These are phyloP conservation scores for Penicillium sp. DNA, from an alignment of 2,329 filamentous ascomycete genomes.

Conservation along the genomic window DNA sequence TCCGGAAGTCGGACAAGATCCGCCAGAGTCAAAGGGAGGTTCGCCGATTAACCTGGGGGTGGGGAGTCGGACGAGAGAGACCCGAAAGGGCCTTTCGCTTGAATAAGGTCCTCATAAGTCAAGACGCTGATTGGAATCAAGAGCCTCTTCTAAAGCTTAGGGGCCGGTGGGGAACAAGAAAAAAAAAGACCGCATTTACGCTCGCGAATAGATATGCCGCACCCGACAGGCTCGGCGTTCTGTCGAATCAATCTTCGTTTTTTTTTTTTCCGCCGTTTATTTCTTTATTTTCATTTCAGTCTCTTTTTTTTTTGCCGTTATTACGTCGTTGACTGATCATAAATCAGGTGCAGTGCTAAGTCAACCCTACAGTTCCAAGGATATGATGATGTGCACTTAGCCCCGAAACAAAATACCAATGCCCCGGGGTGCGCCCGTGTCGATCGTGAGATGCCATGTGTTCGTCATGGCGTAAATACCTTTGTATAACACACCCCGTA, in stretches of 20 bases:
- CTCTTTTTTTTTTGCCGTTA: background rate
- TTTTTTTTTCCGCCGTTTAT: background rate
- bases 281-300: background rate
- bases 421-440: background rate
- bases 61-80: background rate
- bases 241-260: background rate
- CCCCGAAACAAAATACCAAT: background rate
- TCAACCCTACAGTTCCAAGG: background rate
- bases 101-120: background rate
- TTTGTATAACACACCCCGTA: too few species aligned
- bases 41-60: background rate
- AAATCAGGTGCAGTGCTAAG: background rate
- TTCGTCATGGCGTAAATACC: background rate
- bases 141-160: slow-evolving; percentile 7
- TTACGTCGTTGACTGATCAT: background rate
- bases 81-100: background rate
- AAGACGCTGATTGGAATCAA: background rate
- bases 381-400: background rate
- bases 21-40: background rate
- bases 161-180: slow-evolving; percentile 1
- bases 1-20: background rate
- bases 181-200: background rate
- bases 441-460: background rate
- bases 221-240: background rate
- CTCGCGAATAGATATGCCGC: background rate